Percentiles rank a stretch among this genome's conserved stretches.
These are phyloP conservation scores for Herpetospermum pedunculosum DNA, from an alignment of 306 rosid species.

Conservation along the genomic window DNA sequence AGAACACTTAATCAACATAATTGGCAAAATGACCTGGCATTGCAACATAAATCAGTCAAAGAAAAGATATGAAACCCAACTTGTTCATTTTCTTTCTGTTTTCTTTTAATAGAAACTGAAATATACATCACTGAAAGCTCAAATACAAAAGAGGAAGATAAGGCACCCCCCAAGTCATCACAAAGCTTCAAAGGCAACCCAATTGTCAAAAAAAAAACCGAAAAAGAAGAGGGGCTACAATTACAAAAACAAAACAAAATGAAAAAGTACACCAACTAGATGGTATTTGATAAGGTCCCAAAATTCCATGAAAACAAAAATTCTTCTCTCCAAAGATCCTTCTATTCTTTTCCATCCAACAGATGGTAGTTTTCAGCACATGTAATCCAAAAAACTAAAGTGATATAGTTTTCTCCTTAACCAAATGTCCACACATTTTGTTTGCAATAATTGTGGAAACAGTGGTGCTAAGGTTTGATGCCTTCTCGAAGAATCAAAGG, in stretches of 20 bases:
- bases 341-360: not conserved
- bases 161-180: not conserved
- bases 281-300: not conserved
- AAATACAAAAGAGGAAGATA: not conserved
- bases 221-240: not conserved
- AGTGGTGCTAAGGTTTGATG: not conserved
- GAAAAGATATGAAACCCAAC: not conserved
- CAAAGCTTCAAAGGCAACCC: not conserved
- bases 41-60: not conserved
- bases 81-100: not conserved
- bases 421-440: not conserved
- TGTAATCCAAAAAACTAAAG: not conserved
- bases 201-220: not conserved
- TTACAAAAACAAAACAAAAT: not conserved
- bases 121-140: not conserved
- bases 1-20: not conserved
- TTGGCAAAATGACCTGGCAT: not conserved
- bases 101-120: not conserved
- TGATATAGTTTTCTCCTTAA: not conserved
- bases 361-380: not conserved
- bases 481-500: not conserved
- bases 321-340: not conserved
- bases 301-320: not conserved
- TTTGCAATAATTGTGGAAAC: not conserved
- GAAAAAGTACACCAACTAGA: not conserved